Evolutionary conservation across 176 grass and related monocot genomes (phyloP), one percentile per base, ranked within the genome.

Genomic region (Calamus simplicifolius): DNA sequence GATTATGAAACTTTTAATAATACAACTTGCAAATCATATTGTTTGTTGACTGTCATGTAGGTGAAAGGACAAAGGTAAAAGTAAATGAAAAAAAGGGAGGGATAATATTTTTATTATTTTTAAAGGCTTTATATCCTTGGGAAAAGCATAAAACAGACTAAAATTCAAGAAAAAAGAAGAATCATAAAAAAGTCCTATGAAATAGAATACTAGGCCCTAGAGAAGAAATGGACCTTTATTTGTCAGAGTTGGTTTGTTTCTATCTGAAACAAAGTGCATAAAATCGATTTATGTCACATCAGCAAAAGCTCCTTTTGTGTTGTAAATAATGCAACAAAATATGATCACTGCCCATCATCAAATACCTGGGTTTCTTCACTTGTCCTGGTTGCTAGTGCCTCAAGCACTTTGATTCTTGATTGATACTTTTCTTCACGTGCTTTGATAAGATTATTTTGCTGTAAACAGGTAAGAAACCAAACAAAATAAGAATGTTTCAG

Each of bases 361-460:
- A 73, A 10, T 73, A 61, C 23, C 30, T 54, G 49, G 26, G 3
- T 67, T 67, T 73, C 77, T 67, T 80, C 77, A 3, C 13, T 49
- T 21, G 69, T 49, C 16, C 58, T 27, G 56, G 48, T 48, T 67
- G 69, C 69, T 54, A 73, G 48, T 48, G 59, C 60, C 57, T 73
- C 69, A 27, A 66, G 68, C 18, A 68, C 69, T 68, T 66, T 71
- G 58, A 73, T 59, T 55, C 77, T 80, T 48, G 69, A 71, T 30
- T 73, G 63, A 49, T 66, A 72, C 61, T 73, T 73, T 13, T 80
- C 69, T 80, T 80, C 77, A 16, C 61, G 61, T 4, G 43, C 23
- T 73, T 73, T 80, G 5, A 66, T 59, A 23, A 64, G 52, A 67
- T 72, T 70, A 65, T 72, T 70, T 66, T 72, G 68, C 77, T 80